A percentile compares a stretch with the other conserved stretches of the same genome.
phyloP scores from a whole-genome alignment of 2,329 filamentous ascomycete genomes.

The Sclerotinia nivalis region DNA sequence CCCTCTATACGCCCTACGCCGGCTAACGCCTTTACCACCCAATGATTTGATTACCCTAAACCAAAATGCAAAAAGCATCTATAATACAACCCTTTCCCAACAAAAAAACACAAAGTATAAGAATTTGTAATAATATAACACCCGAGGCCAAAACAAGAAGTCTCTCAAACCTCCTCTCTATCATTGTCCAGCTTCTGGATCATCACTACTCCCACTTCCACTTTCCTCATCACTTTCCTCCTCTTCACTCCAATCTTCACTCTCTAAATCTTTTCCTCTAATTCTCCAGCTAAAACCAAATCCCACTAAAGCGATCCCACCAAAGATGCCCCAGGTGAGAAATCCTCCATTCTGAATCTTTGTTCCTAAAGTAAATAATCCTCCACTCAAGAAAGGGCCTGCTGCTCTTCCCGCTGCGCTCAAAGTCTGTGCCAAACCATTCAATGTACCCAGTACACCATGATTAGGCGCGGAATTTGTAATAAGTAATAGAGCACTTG shows the following conservation, averaged over 20 bases:
- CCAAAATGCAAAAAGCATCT: neutral
- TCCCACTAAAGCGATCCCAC: conserved; percentile 75
- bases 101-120: neutral
- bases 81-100: neutral
- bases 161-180: neutral
- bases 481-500: conserved; percentile 89
- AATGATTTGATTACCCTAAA: conserved; percentile 2
- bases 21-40: neutral
- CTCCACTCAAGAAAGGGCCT: conserved; percentile 85
- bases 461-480: conserved; percentile 90
- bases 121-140: neutral
- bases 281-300: conserved; percentile 81
- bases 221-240: conserved; percentile 35
- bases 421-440: conserved; percentile 90
- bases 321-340: conserved; percentile 85
- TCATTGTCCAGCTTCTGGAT: neutral
- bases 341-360: conserved; percentile 77
- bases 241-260: conserved; percentile 43
- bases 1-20: neutral
- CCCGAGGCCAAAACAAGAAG: neutral
- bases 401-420: conserved; percentile 86
- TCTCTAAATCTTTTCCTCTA: conserved; percentile 61
- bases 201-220: neutral
- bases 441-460: conserved; percentile 82
- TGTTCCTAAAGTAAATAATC: conserved; percentile 78